Base-by-base conservation (phyloP, 345 rosid species). In the rapeseed (Brassica napus) region DNA sequence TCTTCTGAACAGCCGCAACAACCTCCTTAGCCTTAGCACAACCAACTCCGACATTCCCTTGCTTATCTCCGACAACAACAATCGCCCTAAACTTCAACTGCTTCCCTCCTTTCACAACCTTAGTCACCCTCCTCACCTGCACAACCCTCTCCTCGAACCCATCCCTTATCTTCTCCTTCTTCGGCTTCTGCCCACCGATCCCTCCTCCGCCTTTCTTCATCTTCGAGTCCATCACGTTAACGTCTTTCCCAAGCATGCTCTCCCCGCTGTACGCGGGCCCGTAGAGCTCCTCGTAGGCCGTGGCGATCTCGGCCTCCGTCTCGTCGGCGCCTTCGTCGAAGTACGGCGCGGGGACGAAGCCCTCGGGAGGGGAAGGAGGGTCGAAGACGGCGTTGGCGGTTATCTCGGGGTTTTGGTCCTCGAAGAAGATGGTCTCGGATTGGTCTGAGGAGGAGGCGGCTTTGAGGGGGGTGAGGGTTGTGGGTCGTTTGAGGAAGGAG, bases 91-190 rank as follows among this genome's bases (percentile, higher is more conserved):
- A 94, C 57, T 89, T 89, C 86, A 92, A 62, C 26, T 90, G 91
- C 76, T 89, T 91, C 75, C 98, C 98, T 60, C 97, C 98, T 86
- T 94, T 90, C n/a, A 91, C 95, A 72, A 91, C 97, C 78, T 91
- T 94, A 24, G 94, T 89, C 37, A 92, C 98, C 74, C 97, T 85
- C 78, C 97, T 69, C 3, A 90, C 93, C 78, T 91, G 94, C 26
- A 92, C 85, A 47, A 94, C 98, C 68, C 97, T 86, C 90, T 94
- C 98, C 15, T 94, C 97, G 34, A 92, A 86, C 67, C 92, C 98
- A 61, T 94, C 98, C 69, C 83, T 80, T 1, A 85, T 47, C 80
- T 89, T 92, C 80, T 90, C 89, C 64, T 81, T 87, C 86, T 87
- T 88, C 4, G 52, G 66, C 73, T 85, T 89, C 65, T 79, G 62